Evolutionary conservation across 1,284 basidiomycete genomes (phyloP).

Genomic region (Austroboletus niveus): DNA sequence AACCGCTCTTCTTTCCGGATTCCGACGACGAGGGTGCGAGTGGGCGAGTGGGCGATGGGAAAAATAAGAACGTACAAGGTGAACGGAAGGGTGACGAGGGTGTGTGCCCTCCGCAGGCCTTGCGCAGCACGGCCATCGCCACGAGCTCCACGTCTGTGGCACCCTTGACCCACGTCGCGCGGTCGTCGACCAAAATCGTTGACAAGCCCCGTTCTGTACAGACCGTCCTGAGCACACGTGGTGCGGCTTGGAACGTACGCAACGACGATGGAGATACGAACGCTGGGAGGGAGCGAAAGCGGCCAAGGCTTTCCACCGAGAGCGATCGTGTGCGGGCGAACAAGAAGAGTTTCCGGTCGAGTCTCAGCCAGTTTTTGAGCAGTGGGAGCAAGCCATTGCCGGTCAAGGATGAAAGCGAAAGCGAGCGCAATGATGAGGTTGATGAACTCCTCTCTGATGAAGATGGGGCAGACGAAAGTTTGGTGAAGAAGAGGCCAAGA

Average conservation of each 20-base stretch:
- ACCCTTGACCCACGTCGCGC: background rate
- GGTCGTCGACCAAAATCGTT: background rate
- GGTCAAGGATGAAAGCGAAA: constrained; percentile 17
- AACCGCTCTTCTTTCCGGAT: constrained; percentile 28
- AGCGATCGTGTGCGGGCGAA: constrained; percentile 4
- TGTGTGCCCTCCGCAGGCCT: background rate
- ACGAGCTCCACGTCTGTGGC: constrained; percentile 2
- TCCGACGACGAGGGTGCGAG: constrained; percentile 15
- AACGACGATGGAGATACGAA: constrained; percentile 18
- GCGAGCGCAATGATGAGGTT: constrained; percentile 15
- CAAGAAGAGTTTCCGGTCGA: constrained; percentile 39
- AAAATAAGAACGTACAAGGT: background rate
- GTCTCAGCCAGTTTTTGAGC: constrained; percentile 53
- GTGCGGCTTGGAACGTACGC: constrained; percentile 47
- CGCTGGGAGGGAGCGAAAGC: constrained; percentile 24
- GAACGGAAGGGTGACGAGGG: background rate
- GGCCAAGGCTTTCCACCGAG: constrained; percentile 14
- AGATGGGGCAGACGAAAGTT: background rate
- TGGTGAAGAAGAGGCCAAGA: constrained; percentile 4
- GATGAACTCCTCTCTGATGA: constrained; percentile 14
- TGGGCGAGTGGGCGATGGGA: background rate
- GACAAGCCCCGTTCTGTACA: constrained; percentile 37
- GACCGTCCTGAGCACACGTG: constrained; percentile 45
- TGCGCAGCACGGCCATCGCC: background rate
- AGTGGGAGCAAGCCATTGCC: constrained; percentile 37